A percentile compares a stretch with the other conserved stretches of the same genome.
These are phyloP conservation scores for Amylostereum chailletii DNA, from an alignment of 1,284 basidiomycete genomes.

Conservation along the genomic window DNA sequence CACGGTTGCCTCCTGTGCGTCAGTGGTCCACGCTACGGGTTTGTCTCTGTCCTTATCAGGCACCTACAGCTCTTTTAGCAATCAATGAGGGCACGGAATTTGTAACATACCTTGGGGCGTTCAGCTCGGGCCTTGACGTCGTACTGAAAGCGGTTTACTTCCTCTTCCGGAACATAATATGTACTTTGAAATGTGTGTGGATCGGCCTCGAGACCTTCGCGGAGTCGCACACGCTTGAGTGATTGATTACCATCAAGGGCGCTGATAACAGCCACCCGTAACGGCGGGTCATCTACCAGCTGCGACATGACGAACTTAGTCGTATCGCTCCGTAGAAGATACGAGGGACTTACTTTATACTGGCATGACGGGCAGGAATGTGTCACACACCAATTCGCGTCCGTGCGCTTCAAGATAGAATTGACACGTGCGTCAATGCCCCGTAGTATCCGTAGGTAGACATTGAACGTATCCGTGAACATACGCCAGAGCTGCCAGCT, in stretches of 20 bases:
- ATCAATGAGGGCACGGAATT: too few species aligned
- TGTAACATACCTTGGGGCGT: not conserved
- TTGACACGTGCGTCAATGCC: constrained; percentile 12
- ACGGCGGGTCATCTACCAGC: constrained; percentile 17
- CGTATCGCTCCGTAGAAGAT: not conserved
- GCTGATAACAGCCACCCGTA: constrained; percentile 14
- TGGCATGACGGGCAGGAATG: constrained; percentile 24
- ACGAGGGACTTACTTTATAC: constrained; percentile 15
- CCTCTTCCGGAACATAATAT: constrained; percentile 16
- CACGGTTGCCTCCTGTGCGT: not conserved
- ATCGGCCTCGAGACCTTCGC: constrained; percentile 9
- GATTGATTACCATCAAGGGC: constrained; percentile 28
- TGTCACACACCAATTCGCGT: constrained; percentile 17
- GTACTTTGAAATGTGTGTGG: constrained; percentile 11
- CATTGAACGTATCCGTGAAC: constrained; percentile 21
- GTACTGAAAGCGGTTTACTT: constrained; percentile 22
- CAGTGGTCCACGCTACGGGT: too few species aligned
- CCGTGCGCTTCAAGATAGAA: constrained; percentile 13
- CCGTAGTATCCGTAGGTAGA: constrained; percentile 19
- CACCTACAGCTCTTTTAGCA: too few species aligned
- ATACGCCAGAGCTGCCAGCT: constrained; percentile 11
- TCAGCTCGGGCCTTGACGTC: constrained; percentile 17
- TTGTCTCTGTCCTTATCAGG: too few species aligned
- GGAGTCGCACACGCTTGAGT: constrained; percentile 19
- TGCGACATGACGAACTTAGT: not conserved